Evolutionary conservation across 495 filamentous ascomycete species (phyloP).

Genomic region (Talaromyces borbonicus): DNA sequence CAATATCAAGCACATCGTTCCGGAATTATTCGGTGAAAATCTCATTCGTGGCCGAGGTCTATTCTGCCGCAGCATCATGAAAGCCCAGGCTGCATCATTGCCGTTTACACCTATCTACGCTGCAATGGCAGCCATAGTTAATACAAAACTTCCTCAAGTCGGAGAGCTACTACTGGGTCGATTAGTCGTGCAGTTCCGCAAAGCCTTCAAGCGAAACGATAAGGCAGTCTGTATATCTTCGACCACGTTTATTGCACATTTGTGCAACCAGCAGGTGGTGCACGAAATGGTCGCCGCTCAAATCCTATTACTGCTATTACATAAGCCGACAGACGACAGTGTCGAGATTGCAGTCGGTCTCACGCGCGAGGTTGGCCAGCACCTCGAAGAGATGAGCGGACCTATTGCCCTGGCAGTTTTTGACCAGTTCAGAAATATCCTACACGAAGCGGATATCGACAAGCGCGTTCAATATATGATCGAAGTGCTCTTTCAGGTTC

Average conservation of each 20-base stretch:
- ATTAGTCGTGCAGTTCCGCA: slow-evolving; percentile 85
- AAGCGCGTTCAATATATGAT: slow-evolving; percentile 98
- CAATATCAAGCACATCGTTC: slow-evolving; percentile 96
- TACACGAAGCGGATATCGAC: slow-evolving; percentile 93
- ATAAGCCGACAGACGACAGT: slow-evolving; percentile 94
- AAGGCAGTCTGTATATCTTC: slow-evolving; percentile 88
- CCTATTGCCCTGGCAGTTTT: slow-evolving; percentile 81
- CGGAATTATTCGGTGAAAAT: slow-evolving; percentile 91
- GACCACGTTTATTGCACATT: slow-evolving; percentile 87
- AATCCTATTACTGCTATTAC: slow-evolving; percentile 76
- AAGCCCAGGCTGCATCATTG: slow-evolving; percentile 91
- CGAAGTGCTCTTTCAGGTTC: slow-evolving; percentile 91
- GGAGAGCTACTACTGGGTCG: slow-evolving; percentile 83
- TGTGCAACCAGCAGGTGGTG: slow-evolving; percentile 92
- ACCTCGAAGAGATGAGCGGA: slow-evolving; percentile 87
- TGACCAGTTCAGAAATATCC: slow-evolving; percentile 87
- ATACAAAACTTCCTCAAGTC: slow-evolving; percentile 91
- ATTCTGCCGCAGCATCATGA: slow-evolving; percentile 94
- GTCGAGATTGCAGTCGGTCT: slow-evolving; percentile 95
- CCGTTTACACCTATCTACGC: slow-evolving; percentile 95
- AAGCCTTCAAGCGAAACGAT: slow-evolving; percentile 93
- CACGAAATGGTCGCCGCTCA: slow-evolving; percentile 87
- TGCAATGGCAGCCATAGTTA: slow-evolving; percentile 90
- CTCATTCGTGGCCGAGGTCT: slow-evolving; percentile 81
- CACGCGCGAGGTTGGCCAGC: slow-evolving; percentile 82